A percentile compares a stretch with the other conserved stretches of the same genome.
phyloP scores from a whole-genome alignment of 1,284 basidiomycete genomes.

The Austroboletus niveus region DNA sequence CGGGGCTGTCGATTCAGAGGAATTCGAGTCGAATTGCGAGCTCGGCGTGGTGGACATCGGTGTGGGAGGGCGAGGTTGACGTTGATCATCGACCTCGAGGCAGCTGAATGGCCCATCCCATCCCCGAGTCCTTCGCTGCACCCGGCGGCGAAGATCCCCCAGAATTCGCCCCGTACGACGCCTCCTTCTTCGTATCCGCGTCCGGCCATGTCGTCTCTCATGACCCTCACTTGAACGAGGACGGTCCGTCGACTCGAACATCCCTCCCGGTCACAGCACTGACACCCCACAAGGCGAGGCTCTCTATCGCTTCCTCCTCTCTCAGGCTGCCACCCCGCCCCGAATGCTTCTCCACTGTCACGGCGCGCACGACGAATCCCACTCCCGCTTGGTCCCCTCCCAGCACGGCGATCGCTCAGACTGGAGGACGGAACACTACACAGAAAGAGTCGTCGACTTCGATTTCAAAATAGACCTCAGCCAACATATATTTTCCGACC shows the following conservation, averaged over 20 bases:
- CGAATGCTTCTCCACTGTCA: constrained; percentile 48
- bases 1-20: too few relatives aligned
- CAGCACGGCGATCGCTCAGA: constrained; percentile 37
- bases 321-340: constrained; percentile 50
- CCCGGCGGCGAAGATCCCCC: constrained; percentile 48
- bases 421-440: constrained; percentile 42
- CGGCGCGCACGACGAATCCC: constrained; percentile 60
- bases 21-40: too few relatives aligned
- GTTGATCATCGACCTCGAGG: too few relatives aligned
- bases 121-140: constrained; percentile 14
- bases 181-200: constrained; percentile 53
- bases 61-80: not conserved
- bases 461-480: constrained; percentile 59
- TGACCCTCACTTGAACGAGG: constrained; percentile 67
- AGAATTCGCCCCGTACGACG: constrained; percentile 59
- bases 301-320: constrained; percentile 68
- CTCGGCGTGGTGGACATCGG: constrained; percentile 2
- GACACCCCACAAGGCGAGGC: constrained; percentile 54
- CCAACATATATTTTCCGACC: constrained; percentile 34
- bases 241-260: constrained; percentile 42
- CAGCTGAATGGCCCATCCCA: constrained; percentile 10
- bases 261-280: not conserved
- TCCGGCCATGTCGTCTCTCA: constrained; percentile 61
- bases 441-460: constrained; percentile 61
- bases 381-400: constrained; percentile 45